Conservation (phyloP, 768 basidiomycete species). For the Sporobolomyces pararoseus region DNA sequence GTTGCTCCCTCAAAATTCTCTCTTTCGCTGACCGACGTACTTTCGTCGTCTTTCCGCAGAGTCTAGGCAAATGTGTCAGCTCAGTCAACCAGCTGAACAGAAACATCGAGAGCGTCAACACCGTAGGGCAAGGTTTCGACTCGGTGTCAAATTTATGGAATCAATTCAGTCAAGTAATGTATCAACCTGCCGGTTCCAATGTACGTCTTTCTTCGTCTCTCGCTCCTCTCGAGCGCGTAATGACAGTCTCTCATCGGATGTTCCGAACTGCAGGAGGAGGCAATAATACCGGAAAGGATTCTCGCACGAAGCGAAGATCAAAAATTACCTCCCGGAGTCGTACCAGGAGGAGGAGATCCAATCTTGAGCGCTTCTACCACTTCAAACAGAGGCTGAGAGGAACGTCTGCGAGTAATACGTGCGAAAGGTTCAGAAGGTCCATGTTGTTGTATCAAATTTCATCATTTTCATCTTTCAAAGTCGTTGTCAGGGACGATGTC, state of each 20-base stretch:
- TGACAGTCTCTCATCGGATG: background rate
- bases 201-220: background rate
- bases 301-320: background rate
- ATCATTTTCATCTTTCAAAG: no score
- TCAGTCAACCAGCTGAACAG: conserved; percentile 40
- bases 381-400: background rate
- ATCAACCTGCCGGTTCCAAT: background rate
- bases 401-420: no score
- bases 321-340: background rate
- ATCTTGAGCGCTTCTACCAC: conserved; percentile 4
- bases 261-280: background rate
- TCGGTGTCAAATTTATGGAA: conserved; percentile 35
- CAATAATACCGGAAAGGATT: background rate
- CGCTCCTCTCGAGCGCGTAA: background rate
- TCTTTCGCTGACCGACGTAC: background rate
- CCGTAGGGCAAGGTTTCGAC: conserved; percentile 29
- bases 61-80: conserved; percentile 25
- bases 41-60: conserved; percentile 5
- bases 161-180: conserved; percentile 33
- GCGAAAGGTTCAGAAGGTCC: no score
- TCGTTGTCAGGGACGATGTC: no score
- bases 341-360: conserved; percentile 9
- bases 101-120: conserved; percentile 37
- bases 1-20: background rate
- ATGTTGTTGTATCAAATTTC: conserved; percentile 3